Conservation (phyloP, 139 green algal genomes). For the Pleodorina starrii region DNA sequence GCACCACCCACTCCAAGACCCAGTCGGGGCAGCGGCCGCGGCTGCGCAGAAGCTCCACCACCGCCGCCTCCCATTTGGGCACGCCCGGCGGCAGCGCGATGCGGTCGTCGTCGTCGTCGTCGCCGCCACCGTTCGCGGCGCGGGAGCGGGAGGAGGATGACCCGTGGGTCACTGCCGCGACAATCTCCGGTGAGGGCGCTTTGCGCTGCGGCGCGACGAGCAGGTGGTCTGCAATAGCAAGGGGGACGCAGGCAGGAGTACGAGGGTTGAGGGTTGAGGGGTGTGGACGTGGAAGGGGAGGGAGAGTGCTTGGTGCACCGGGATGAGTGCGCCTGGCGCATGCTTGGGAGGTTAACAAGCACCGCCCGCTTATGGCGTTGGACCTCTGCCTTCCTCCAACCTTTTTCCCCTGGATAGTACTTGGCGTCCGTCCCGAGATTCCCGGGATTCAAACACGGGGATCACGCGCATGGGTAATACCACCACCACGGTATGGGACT, state of each 20-base stretch:
- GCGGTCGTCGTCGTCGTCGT: constrained; percentile 43
- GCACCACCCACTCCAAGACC: constrained; percentile 55
- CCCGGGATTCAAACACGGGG: no score
- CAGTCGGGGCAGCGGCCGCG: background rate
- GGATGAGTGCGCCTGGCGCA: background rate
- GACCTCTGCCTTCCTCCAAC: background rate
- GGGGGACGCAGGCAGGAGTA: background rate
- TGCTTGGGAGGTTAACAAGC: background rate
- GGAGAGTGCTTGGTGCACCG: background rate
- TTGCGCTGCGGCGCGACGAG: constrained; percentile 43
- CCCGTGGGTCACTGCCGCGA: background rate
- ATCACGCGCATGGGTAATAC: no score
- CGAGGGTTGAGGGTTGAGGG: background rate
- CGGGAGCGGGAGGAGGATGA: background rate
- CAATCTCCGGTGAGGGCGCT: constrained; percentile 8
- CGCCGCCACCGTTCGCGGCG: background rate
- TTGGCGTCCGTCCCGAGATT: no score
- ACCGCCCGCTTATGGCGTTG: background rate
- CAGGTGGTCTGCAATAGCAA: constrained; percentile 33
- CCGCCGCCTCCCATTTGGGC: constrained; percentile 37
- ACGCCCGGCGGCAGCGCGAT: constrained; percentile 29
- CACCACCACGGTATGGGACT: no score
- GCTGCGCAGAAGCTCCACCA: constrained; percentile 31
- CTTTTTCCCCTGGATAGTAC: background rate
- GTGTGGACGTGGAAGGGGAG: background rate